Evolutionary conservation across 129 eudicot genomes (phyloP).

Genomic region (Centrapalus pauciflorus): DNA sequence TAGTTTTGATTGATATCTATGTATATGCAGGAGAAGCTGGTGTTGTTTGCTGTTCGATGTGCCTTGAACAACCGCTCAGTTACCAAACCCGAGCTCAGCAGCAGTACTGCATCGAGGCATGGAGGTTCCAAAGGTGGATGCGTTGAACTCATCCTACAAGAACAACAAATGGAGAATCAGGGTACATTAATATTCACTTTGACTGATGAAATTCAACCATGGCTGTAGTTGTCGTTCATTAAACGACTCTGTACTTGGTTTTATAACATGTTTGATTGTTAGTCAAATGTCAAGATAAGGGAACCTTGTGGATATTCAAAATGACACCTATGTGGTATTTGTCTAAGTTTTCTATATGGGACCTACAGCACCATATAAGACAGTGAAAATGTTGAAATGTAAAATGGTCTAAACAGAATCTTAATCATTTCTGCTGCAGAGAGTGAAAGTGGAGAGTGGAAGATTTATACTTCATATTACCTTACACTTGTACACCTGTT

Average conservation of each 20-base stretch:
- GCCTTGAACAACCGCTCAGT: conserved; percentile 10
- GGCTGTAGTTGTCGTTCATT: background rate
- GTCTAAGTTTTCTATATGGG: background rate
- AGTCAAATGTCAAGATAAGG: conserved; percentile 7
- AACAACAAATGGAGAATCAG: background rate
- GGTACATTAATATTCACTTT: background rate
- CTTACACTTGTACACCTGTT: conserved; percentile 27
- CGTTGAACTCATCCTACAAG: conserved; percentile 28
- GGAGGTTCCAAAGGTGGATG: conserved; percentile 23
- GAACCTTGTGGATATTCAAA: background rate
- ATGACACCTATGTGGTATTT: background rate
- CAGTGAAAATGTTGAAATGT: background rate
- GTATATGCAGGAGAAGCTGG: conserved; percentile 26
- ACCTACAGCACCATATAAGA: background rate
- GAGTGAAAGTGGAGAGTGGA: background rate
- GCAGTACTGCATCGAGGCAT: conserved; percentile 17
- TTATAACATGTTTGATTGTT: background rate
- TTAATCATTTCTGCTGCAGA: background rate
- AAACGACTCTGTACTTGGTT: background rate
- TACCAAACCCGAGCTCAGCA: conserved; percentile 22
- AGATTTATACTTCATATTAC: background rate
- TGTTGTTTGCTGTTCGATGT: background rate
- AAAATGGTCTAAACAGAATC: background rate
- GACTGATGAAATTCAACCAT: background rate
- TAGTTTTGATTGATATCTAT: conserved; percentile 4